phyloP scores from a whole-genome alignment of 768 basidiomycete species.

The Tricholoma terreum region DNA sequence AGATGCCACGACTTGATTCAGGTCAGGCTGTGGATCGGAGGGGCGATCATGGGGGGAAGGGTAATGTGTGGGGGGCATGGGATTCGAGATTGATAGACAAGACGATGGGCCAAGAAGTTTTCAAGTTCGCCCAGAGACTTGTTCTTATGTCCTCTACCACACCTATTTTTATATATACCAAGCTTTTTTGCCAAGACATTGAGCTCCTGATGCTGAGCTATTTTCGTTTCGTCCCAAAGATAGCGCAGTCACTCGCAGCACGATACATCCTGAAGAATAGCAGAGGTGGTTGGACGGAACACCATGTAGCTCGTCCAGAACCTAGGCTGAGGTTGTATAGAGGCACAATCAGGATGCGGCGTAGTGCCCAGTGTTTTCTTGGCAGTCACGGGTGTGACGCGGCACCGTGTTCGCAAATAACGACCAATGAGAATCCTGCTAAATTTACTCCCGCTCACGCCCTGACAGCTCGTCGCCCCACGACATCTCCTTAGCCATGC shows the following conservation, averaged over 20 bases:
- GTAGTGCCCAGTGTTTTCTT: neutral
- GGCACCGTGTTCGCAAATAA: conserved; percentile 29
- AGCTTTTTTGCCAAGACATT: conserved; percentile 47
- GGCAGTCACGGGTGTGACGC: conserved; percentile 17
- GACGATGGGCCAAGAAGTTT: conserved; percentile 37
- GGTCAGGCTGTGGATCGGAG: conserved; percentile 23
- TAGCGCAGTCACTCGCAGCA: neutral
- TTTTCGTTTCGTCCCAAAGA: conserved; percentile 26
- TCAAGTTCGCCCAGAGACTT: conserved; percentile 33
- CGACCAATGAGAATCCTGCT: conserved; percentile 26
- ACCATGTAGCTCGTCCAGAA: too few relatives aligned
- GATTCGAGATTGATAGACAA: conserved; percentile 34
- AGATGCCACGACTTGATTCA: conserved; percentile 35
- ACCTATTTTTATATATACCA: conserved; percentile 46
- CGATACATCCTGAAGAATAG: too few relatives aligned
- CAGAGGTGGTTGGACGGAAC: neutral
- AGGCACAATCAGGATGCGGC: too few relatives aligned
- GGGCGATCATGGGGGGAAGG: conserved; percentile 22
- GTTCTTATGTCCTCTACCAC: conserved; percentile 44
- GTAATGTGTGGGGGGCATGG: conserved; percentile 28
- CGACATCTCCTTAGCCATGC: too few relatives aligned
- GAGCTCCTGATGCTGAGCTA: conserved; percentile 30
- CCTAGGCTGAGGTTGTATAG: too few relatives aligned
- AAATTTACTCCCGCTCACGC: conserved; percentile 11
- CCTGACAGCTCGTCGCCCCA: neutral